These are phyloP conservation scores for Paragyromitra xinjiangensis DNA, from an alignment of 495 filamentous ascomycete genomes.

Conservation along the genomic window DNA sequence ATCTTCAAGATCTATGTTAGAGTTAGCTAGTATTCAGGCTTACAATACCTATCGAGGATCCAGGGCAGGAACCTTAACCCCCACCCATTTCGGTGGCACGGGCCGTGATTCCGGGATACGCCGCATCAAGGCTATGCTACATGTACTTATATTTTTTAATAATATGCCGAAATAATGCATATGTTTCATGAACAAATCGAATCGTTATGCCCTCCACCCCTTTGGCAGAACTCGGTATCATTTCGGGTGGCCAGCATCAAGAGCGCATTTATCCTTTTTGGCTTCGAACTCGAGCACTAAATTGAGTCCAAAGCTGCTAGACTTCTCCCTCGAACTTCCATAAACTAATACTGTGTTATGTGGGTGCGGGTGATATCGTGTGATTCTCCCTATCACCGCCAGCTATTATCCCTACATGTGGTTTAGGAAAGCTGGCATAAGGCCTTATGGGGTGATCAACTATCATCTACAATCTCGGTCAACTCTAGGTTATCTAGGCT, in stretches of 20 bases:
- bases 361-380: conserved; percentile 20
- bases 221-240: neutral
- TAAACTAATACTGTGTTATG: neutral
- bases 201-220: neutral
- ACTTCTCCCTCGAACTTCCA: neutral
- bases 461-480: neutral
- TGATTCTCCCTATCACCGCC: conserved; percentile 13
- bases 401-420: neutral
- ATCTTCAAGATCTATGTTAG: too few relatives aligned
- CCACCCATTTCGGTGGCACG: neutral
- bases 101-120: conserved; percentile 2
- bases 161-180: too few relatives aligned
- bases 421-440: neutral
- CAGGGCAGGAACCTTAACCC: neutral
- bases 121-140: neutral
- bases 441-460: neutral
- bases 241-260: neutral
- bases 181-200: neutral
- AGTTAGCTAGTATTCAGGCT: too few relatives aligned
- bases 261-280: neutral
- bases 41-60: neutral
- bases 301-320: neutral
- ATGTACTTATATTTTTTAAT: too few relatives aligned
- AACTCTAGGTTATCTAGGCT: neutral
- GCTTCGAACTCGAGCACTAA: neutral